Evolutionary conservation across 805 yeast genomes (phyloP).

Genomic region (Metschnikowia matae): DNA sequence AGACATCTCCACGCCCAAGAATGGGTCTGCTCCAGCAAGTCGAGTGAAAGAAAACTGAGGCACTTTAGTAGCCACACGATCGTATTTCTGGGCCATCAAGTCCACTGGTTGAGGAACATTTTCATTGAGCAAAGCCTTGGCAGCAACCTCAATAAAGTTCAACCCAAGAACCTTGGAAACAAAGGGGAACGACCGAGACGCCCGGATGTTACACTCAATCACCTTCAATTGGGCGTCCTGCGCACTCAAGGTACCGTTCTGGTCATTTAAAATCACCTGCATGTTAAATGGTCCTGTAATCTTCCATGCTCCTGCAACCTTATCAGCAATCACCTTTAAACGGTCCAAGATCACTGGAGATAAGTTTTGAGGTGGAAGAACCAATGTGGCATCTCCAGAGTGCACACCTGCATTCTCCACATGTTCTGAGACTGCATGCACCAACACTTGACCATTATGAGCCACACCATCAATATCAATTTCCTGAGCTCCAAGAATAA

Average conservation of each 20-base stretch:
- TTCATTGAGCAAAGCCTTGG: conserved; percentile 74
- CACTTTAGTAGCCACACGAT: conserved; percentile 92
- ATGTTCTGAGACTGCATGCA: conserved; percentile 96
- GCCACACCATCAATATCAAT: conserved; percentile 98
- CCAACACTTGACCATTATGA: conserved; percentile 76
- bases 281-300: conserved; percentile 98
- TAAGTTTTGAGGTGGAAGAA: conserved; percentile 85
- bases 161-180: conserved; percentile 94
- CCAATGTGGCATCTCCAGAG: conserved; percentile 96
- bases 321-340: conserved; percentile 83
- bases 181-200: conserved; percentile 98
- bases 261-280: conserved; percentile 73
- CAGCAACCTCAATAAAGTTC: conserved; percentile 93
- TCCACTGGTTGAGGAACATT: conserved; percentile 76
- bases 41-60: conserved; percentile 99
- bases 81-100: conserved; percentile 70
- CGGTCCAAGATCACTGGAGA: conserved; percentile 63
- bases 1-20: conserved; percentile 98
- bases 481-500: conserved; percentile 93
- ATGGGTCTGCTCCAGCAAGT: conserved; percentile 99
- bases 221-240: conserved; percentile 73
- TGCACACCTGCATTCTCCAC: conserved; percentile 98
- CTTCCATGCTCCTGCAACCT: conserved; percentile 91
- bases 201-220: conserved; percentile 97
- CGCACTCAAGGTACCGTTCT: conserved; percentile 44